Base-by-base conservation (phyloP, 257 asterid genomes). In the Marsdenia floribunda region DNA sequence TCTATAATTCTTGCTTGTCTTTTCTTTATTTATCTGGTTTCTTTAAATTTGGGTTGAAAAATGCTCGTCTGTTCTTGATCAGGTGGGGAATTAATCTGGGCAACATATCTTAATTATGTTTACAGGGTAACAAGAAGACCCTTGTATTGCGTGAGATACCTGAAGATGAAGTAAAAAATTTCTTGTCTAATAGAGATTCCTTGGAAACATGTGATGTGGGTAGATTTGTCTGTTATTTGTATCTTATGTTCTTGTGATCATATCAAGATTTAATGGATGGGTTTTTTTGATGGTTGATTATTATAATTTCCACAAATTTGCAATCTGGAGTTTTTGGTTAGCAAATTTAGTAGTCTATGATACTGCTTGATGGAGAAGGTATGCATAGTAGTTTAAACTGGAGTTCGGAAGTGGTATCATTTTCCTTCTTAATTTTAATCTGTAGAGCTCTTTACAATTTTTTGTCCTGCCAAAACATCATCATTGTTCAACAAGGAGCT, bases 111-210 rank as follows among this genome's bases (percentile, higher is more conserved):
- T 38, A 58, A 29, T 55, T 38, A 46, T 85, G 77, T 67, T 84
- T 49, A 69, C 89, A 94, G 97, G 97, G 91, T 52, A 69, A 21
- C 26, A 91, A 85, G 86, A 91, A 89, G 85, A 85, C 90, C 57
- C 97, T 94, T 52, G 91, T 94, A 33, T 80, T 94, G 82, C 86
- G 93, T 68, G 98, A 94, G 90, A 88, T 91, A 81, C 91, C 92
- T 3, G 97, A 88, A 83, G 96, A 85, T 60, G 87, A 88, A 79
- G 96, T 94, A 66, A 85, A 88, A 57, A 86, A 79, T 74, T 86
- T 91, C 21, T 84, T 94, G 52, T 86, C 93, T 29, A 83, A 72
- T 73, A 90, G 73, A 87, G 96, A 94, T 82, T 91, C 97, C 74
- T 85, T 94, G 87, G 94, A 97, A 61, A 82, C 88, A 68, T 94